Base-by-base conservation (phyloP, 2,329 filamentous ascomycete genomes). In the Nothomitra cinnamomea region DNA sequence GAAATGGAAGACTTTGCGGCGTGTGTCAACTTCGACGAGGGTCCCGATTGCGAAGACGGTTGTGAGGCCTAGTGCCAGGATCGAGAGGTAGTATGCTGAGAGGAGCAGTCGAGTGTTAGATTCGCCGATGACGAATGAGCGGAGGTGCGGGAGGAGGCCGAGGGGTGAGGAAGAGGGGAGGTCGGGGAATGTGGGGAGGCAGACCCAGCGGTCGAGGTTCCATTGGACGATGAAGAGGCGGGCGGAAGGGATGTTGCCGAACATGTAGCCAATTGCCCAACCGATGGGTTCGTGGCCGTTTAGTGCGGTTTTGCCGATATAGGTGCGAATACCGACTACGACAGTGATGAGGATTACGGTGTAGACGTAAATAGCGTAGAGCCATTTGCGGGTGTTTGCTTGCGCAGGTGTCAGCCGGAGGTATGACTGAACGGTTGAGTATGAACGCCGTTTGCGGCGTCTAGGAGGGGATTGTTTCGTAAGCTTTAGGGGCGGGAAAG, bases 1-100 rank as follows among this genome's bases (percentile, higher is more conserved):
- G 60, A 94, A 94, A 66, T 98, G 92, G 66, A 98, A 98, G 22
- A 96, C 86, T 67, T 98, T 98, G 51, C 92, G 81, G 51, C 92
- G 79, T 1, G 92, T 98, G 68, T 98, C 92, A 48, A 98, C 90
- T 67, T 95, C 89, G 59, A 85, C 89, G 51, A 86, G 72, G 2
- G 80, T 72, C 41, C 83, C 85, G 38, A 94, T 76, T 42, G 75
- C 78, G 52, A 92, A 78, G 6, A 95, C 86, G 2, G 85, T 73
- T 8, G 80, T 69, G 36, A 96, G 74, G 0, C 90, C 92, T 1
- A 79, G 64, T 15, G 77, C 64, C 15, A 96, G 75, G 53, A 94
- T 79, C 2, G 67, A 59, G 1, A 82, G 58, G 73, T 83, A 96
- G 71, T 95, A 95, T 2, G 67, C 77, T 54, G 77, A 77, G 17